A percentile compares a stretch with the other conserved stretches of the same genome.
Evolutionary conservation across 306 rosid species (phyloP).

Genomic region (Leucaena leucocephala): DNA sequence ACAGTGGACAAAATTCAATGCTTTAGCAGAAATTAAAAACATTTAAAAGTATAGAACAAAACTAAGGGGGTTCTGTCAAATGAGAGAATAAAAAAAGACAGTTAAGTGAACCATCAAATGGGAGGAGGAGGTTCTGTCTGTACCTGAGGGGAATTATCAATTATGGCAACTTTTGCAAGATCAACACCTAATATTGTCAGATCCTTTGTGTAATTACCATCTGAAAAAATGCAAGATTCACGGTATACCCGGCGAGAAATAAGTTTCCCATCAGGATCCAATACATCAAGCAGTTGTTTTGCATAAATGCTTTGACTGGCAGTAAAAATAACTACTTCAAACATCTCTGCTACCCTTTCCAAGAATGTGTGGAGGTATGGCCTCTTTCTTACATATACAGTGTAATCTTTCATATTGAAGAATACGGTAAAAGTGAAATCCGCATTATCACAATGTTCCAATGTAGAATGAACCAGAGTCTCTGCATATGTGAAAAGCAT

Average conservation of each 20-base stretch:
- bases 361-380: conserved; percentile 82
- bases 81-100: conserved; percentile 9
- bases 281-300: conserved; percentile 80
- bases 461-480: conserved; percentile 94
- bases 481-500: conserved; percentile 59
- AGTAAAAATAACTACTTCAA: conserved; percentile 89
- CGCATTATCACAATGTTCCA: conserved; percentile 78
- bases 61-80: background rate
- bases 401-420: conserved; percentile 89
- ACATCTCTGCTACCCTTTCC: conserved; percentile 93
- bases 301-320: conserved; percentile 99
- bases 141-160: conserved; percentile 99
- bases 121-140: conserved; percentile 28
- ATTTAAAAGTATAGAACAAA: conserved; percentile 17
- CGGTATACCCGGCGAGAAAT: conserved; percentile 85
- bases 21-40: conserved; percentile 15
- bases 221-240: conserved; percentile 87
- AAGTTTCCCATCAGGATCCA: conserved; percentile 82
- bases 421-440: conserved; percentile 86
- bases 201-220: conserved; percentile 95
- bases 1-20: conserved; percentile 7
- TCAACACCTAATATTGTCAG: conserved; percentile 87
- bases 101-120: conserved; percentile 22
- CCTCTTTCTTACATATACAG: conserved; percentile 85
- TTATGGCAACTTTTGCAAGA: conserved; percentile 84